Evolutionary conservation across 345 rosid genomes (phyloP).

Genomic region (Alliaria petiolata): DNA sequence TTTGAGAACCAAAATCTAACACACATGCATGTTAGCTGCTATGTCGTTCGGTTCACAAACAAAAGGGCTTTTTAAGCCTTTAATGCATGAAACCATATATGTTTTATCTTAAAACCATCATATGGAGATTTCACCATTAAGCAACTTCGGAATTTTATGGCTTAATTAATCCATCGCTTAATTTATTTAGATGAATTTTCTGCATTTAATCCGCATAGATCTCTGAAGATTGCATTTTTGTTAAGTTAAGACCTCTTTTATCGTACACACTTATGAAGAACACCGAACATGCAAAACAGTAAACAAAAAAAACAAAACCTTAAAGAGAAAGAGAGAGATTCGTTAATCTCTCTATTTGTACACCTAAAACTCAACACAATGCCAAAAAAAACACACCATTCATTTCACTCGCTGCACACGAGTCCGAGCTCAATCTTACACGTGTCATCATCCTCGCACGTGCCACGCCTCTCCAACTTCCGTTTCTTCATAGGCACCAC

Average conservation of each 20-base stretch:
- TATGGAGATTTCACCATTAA: background rate
- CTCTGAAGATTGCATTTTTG: background rate
- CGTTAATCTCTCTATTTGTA: too few species aligned
- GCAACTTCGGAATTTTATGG: background rate
- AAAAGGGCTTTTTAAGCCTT: background rate
- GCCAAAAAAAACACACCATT: too few species aligned
- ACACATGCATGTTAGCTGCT: background rate
- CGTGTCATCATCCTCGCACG: constrained; percentile 38
- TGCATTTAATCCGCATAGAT: background rate
- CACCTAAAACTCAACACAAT: too few species aligned
- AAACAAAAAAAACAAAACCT: too few species aligned
- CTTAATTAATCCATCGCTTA: background rate
- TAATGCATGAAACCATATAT: too few species aligned
- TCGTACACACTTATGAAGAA: too few species aligned
- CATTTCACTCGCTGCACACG: constrained; percentile 33
- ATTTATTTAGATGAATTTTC: background rate
- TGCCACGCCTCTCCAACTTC: constrained; percentile 37
- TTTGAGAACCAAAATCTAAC: background rate
- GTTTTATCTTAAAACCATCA: background rate
- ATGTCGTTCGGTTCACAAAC: background rate
- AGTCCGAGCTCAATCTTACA: constrained; percentile 66
- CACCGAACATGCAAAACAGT: too few species aligned
- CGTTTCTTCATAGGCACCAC: constrained; percentile 79
- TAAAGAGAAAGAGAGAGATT: too few species aligned
- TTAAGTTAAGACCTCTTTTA: constrained; percentile 13